Percentiles rank a stretch among this genome's conserved stretches.
These are phyloP conservation scores for Candida rishiriensis DNA, from an alignment of 805 yeast species.

Conservation along the genomic window DNA sequence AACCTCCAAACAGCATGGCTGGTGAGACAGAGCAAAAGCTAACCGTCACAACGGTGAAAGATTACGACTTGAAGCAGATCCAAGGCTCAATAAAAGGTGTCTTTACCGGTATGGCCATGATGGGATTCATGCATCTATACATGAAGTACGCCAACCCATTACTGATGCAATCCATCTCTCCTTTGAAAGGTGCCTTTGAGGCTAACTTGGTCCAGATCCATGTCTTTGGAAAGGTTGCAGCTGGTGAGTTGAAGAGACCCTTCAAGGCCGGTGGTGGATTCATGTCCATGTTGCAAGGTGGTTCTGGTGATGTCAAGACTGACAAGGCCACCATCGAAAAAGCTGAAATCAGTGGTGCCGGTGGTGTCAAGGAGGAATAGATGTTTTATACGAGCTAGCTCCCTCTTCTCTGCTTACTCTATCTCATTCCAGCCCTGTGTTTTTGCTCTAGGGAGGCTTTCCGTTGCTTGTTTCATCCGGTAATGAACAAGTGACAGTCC, in stretches of 20 bases:
- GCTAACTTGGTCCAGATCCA: slow-evolving; percentile 89
- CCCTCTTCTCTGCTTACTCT: too few relatives aligned
- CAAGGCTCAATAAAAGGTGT: slow-evolving; percentile 75
- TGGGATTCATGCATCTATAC: slow-evolving; percentile 97
- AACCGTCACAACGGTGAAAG: slow-evolving; percentile 88
- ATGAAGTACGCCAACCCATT: slow-evolving; percentile 97
- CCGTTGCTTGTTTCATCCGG: too few relatives aligned
- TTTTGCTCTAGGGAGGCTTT: too few relatives aligned
- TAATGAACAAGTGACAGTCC: too few relatives aligned
- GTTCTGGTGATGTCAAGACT: slow-evolving; percentile 56
- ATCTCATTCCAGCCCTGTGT: too few relatives aligned
- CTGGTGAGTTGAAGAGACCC: slow-evolving; percentile 94
- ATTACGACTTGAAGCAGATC: slow-evolving; percentile 88
- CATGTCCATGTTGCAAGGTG: slow-evolving; percentile 48
- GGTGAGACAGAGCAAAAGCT: slow-evolving; percentile 72
- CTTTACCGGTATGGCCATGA: slow-evolving; percentile 89
- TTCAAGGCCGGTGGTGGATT: slow-evolving; percentile 78
- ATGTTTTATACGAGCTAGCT: slow-evolving; percentile 3
- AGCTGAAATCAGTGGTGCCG: slow-evolving; percentile 81
- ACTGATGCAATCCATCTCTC: slow-evolving; percentile 88
- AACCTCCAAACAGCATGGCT: slow-evolving; percentile 74
- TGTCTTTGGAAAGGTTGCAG: slow-evolving; percentile 73
- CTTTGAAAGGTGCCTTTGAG: slow-evolving; percentile 86
- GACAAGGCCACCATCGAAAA: slow-evolving; percentile 83
- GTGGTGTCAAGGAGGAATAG: slow-evolving; percentile 87